Evolutionary conservation across 2,329 filamentous ascomycete genomes (phyloP).

Genomic region (Verticillium isaacii): DNA sequence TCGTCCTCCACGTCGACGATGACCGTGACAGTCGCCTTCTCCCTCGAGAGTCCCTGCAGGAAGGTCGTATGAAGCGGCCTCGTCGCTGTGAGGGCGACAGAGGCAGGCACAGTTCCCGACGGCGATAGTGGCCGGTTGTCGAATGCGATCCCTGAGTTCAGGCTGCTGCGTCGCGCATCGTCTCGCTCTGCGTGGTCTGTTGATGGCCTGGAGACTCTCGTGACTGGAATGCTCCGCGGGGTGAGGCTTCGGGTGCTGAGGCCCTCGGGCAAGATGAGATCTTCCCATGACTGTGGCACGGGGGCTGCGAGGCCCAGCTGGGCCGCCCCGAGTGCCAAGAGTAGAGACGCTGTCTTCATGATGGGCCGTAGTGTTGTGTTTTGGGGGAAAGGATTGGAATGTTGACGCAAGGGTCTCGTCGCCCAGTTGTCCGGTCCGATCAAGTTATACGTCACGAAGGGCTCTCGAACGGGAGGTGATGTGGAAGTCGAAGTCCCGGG

Average conservation of each 20-base stretch:
- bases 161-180: not conserved
- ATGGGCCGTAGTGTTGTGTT: not conserved
- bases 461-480: not conserved
- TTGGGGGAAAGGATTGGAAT: not conserved
- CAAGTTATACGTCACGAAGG: not conserved
- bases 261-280: constrained; percentile 1
- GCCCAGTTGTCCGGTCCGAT: not conserved
- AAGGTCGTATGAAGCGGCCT: constrained; percentile 10
- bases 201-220: constrained; percentile 1
- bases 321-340: constrained; percentile 3
- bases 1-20: constrained; percentile 10
- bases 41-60: constrained; percentile 8
- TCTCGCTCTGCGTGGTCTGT: not conserved
- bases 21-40: constrained; percentile 2
- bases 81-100: constrained; percentile 6
- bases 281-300: constrained; percentile 8
- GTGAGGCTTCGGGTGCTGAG: not conserved
- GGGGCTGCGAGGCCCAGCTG: constrained; percentile 5
- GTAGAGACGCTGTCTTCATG: constrained; percentile 9
- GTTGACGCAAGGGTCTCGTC: not conserved
- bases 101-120: constrained; percentile 6
- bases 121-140: constrained; percentile 9
- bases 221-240: not conserved
- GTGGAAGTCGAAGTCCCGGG: not conserved
- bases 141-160: constrained; percentile 4